Evolutionary conservation across 73 alveolate species (phyloP).

Genomic region (Uronychia setigera): DNA sequence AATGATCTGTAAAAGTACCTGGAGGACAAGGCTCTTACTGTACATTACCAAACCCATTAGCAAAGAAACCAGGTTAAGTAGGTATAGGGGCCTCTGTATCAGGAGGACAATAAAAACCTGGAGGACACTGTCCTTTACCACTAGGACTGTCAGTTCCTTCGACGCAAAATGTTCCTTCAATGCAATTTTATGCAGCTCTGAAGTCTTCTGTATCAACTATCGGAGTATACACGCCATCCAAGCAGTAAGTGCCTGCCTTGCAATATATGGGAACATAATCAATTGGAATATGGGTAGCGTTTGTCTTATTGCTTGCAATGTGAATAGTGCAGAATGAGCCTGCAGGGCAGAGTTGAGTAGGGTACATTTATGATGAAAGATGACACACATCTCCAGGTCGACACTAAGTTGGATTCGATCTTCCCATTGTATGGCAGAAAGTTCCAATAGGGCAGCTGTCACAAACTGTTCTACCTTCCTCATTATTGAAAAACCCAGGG

Average conservation of each 20-base stretch:
- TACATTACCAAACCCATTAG: slow-evolving; percentile 64
- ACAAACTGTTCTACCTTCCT: slow-evolving; percentile 41
- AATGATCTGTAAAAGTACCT: slow-evolving; percentile 66
- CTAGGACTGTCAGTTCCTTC: slow-evolving; percentile 78
- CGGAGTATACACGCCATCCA: slow-evolving; percentile 73
- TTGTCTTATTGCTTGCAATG: slow-evolving; percentile 20
- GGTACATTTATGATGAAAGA: slow-evolving; percentile 61
- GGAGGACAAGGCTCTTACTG: slow-evolving; percentile 75
- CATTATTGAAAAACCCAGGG: slow-evolving; percentile 67
- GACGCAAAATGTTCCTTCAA: slow-evolving; percentile 79
- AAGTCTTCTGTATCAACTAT: slow-evolving; percentile 63
- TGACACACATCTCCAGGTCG: slow-evolving; percentile 85
- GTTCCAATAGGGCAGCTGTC: slow-evolving; percentile 73
- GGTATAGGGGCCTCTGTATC: slow-evolving; percentile 61
- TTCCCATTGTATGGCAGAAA: slow-evolving; percentile 53
- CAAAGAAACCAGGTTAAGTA: slow-evolving; percentile 70
- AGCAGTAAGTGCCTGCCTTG: slow-evolving; percentile 80
- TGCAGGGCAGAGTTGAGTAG: slow-evolving; percentile 83
- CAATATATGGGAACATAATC: slow-evolving; percentile 58
- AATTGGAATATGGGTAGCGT: slow-evolving; percentile 26
- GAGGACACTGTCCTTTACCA: slow-evolving; percentile 72
- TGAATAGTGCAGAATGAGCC: slow-evolving; percentile 73
- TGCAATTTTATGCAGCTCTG: slow-evolving; percentile 71
- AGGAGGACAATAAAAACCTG: slow-evolving; percentile 80
- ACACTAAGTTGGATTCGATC: slow-evolving; percentile 54